These are phyloP conservation scores for Chloranthus sessilifolius DNA, from an alignment of 164 flowering plant genomes.

Conservation along the genomic window DNA sequence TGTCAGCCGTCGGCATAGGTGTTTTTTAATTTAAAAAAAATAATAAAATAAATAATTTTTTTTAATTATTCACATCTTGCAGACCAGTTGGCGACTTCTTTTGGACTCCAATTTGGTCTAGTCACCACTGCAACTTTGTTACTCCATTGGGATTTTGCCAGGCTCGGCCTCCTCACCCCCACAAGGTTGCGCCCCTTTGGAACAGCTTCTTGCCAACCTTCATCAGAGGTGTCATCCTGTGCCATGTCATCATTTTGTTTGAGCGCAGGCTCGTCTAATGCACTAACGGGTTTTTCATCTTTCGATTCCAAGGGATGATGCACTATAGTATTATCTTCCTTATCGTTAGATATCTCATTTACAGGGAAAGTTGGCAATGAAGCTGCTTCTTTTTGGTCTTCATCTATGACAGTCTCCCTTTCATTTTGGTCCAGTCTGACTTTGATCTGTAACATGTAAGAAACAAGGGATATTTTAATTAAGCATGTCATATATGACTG, in stretches of 20 bases:
- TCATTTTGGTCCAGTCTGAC: conserved; percentile 28
- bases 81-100: no score
- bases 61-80: no score
- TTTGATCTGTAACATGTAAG: conserved; percentile 43
- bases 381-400: conserved; percentile 11
- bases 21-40: no score
- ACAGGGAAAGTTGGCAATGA: conserved; percentile 27
- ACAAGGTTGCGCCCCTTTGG: conserved; percentile 48
- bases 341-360: conserved; percentile 45
- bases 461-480: background rate
- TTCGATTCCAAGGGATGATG: conserved; percentile 23
- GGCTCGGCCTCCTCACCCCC: conserved; percentile 33
- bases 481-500: no score
- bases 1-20: no score
- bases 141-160: no score
- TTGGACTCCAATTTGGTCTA: no score
- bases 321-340: conserved; percentile 57
- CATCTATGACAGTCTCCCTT: conserved; percentile 20
- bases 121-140: no score
- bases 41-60: no score
- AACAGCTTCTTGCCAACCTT: conserved; percentile 94
- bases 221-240: conserved; percentile 45
- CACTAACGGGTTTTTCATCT: conserved; percentile 30
- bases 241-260: conserved; percentile 28
- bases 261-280: conserved; percentile 20